These are phyloP conservation scores for Talaromyces funiculosus DNA, from an alignment of 2,329 filamentous ascomycete genomes.

Conservation along the genomic window DNA sequence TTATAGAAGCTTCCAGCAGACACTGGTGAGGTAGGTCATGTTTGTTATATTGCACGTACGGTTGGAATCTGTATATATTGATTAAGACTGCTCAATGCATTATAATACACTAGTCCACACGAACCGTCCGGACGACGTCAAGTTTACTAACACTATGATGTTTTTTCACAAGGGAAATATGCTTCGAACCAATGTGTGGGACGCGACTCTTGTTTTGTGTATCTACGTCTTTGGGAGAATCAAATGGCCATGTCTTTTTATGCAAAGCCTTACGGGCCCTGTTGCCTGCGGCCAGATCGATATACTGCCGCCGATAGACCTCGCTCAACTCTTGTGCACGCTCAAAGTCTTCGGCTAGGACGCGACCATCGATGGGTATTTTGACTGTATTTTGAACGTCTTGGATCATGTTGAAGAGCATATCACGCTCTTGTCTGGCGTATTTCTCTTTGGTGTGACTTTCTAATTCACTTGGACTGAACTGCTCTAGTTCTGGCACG, in stretches of 20 bases:
- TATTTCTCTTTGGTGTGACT: slow-evolving; percentile 5
- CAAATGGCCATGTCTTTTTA: slow-evolving; percentile 6
- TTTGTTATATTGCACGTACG: not conserved
- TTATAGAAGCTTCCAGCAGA: not conserved
- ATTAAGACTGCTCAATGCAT: not conserved
- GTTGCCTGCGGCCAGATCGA: not conserved
- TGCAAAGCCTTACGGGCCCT: not conserved
- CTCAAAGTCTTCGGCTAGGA: slow-evolving; percentile 4
- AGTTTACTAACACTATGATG: not conserved
- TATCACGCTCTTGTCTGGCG: slow-evolving; percentile 7
- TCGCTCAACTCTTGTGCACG: not conserved
- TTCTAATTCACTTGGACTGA: not conserved
- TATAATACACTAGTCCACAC: not conserved
- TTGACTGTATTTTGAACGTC: not conserved
- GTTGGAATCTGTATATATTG: not conserved
- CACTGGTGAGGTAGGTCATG: not conserved
- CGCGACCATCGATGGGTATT: slow-evolving; percentile 6
- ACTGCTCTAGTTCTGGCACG: not conserved
- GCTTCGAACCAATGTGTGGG: not conserved
- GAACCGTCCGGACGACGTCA: not conserved
- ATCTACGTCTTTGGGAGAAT: not conserved
- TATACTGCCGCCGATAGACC: slow-evolving; percentile 1
- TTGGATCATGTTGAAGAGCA: slow-evolving; percentile 9
- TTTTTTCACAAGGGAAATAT: not conserved
- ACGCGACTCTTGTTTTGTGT: not conserved